A percentile compares a stretch with the other conserved stretches of the same genome.
Evolutionary conservation across 1,284 basidiomycete genomes (phyloP).

Genomic region (Cutaneotrichosporon mucoides): DNA sequence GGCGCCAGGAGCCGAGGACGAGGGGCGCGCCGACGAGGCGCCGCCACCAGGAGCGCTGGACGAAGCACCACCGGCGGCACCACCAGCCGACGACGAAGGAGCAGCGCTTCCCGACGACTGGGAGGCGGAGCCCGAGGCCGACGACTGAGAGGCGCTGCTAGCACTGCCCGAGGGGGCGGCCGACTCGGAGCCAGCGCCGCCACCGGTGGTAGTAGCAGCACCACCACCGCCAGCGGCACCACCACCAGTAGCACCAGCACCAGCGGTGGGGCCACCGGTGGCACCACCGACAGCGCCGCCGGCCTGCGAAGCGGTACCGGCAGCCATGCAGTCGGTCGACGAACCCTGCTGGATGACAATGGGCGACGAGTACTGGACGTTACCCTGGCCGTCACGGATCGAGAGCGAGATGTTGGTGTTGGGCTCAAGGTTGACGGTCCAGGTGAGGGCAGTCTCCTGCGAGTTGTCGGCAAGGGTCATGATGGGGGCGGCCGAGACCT

Average conservation of each 20-base stretch:
- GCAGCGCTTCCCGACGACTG: neutral
- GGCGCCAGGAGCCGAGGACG: neutral
- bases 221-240: neutral
- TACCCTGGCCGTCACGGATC: conserved; percentile 51
- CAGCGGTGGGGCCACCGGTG: neutral
- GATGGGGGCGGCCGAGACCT: conserved; percentile 59
- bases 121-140: neutral
- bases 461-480: conserved; percentile 32
- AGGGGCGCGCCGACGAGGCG: too few relatives aligned
- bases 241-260: neutral
- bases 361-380: conserved; percentile 57
- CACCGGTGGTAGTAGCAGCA: too few relatives aligned
- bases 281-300: conserved; percentile 1
- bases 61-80: too few relatives aligned
- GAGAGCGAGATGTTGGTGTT: conserved; percentile 49
- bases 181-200: neutral
- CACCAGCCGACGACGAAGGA: neutral
- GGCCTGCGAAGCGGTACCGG: neutral
- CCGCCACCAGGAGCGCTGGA: too few relatives aligned
- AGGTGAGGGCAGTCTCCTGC: conserved; percentile 55
- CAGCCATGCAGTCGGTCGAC: conserved; percentile 36
- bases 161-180: neutral
- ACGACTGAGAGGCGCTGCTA: neutral
- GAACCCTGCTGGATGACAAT: conserved; percentile 54
- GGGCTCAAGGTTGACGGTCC: conserved; percentile 58